These are phyloP conservation scores for Desmodesmus armatus DNA, from an alignment of 139 green algal genomes.

Conservation along the genomic window DNA sequence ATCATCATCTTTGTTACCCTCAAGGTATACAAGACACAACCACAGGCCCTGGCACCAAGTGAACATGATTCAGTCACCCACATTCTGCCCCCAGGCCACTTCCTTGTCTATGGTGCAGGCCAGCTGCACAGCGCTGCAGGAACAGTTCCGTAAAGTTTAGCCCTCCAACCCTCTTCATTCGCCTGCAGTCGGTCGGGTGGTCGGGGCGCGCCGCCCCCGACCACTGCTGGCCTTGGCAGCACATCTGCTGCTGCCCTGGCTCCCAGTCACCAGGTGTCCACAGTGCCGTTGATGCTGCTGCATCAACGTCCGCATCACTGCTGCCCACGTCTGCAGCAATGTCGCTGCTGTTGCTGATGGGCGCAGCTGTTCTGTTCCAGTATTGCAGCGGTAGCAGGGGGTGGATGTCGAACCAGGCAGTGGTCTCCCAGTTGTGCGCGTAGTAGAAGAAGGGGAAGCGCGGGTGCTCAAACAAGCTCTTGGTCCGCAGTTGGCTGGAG, in stretches of 20 bases:
- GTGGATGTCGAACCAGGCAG: conserved; percentile 20
- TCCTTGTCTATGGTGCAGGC: too few species aligned
- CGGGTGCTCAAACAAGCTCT: not conserved
- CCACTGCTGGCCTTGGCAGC: not conserved
- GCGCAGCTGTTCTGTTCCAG: not conserved
- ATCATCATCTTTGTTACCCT: too few species aligned
- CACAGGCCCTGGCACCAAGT: too few species aligned
- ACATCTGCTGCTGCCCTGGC: not conserved
- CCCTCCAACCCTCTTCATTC: not conserved
- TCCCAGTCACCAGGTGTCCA: not conserved
- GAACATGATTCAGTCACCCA: too few species aligned
- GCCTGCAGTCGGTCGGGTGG: not conserved
- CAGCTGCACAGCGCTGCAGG: not conserved
- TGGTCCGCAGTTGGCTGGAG: not conserved
- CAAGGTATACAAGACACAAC: too few species aligned
- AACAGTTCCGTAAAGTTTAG: not conserved
- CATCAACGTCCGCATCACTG: too few species aligned
- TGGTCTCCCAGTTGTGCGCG: conserved; percentile 13
- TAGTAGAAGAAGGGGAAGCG: conserved; percentile 30
- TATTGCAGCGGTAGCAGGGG: not conserved
- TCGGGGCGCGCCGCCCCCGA: not conserved
- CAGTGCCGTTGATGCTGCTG: not conserved
- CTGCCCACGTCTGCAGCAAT: not conserved
- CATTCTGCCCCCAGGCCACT: too few species aligned
- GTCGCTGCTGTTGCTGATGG: conserved; percentile 9